Base-by-base conservation (phyloP, 176 grass and related monocot genomes). In the Dendrocalamus sinicus region DNA sequence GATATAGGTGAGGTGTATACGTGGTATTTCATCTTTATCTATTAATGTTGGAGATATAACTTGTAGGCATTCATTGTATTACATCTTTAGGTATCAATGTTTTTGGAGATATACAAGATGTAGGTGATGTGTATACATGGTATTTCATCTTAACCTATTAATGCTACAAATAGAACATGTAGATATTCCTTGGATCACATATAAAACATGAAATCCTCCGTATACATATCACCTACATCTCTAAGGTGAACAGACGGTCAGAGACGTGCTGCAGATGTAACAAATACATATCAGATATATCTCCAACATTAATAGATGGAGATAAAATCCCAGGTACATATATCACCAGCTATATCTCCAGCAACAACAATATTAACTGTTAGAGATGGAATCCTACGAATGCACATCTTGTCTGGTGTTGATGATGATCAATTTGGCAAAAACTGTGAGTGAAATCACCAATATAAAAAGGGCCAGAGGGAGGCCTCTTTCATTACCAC, bases 401-500 rank as follows among this genome's bases (percentile, higher is more conserved):
- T 16, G 45, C 51, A 46, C 64, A 59, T 58, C 9, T 77, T 50
- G 9, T 54, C 20, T 45, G 48, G 37, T 39, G 32, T 57, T 23
- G 12, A 37, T 22, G 48, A 20, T 22, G 40, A 58, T 68, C 8
- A 32, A 55, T 32, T 58, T 54, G 35, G 73, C 63, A 59, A 78
- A 78, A 69, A 47, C 39, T 13, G 63, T 11, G 12, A 72, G 62
- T 12, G 24, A 77, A 77, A 85, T 39, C 37, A 70, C 13, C 17
- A 4, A 32, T 78, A 86, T 86, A 86, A 79, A 79, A 72, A 40
- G 53, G 41, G 66, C 37, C 53, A 24, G 69, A 39, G 84, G 84
- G 54, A 20, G 19, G 55, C 76, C 76, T 86, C 67, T 8, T 15
- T 15, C 66, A 52, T 79, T 76, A 72, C 43, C 52, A 9, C 43